Evolutionary conservation across 768 basidiomycete species (phyloP).

Genomic region (Sistotremastrum niveocremeum): DNA sequence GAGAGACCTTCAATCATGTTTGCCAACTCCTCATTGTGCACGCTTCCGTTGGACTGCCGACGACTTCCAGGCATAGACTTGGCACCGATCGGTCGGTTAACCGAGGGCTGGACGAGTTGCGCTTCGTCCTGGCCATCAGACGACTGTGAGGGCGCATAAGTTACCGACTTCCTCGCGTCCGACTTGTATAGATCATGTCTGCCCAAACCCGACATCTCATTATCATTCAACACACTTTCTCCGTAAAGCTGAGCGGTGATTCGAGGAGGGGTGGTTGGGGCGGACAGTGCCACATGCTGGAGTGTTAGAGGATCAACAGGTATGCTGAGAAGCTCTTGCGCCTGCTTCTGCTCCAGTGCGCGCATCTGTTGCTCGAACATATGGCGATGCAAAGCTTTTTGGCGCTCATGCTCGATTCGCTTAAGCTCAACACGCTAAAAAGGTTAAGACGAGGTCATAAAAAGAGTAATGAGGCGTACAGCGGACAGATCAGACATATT

Average conservation of each 20-base stretch:
- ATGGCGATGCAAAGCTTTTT: slow-evolving; percentile 74
- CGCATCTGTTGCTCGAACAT: slow-evolving; percentile 97
- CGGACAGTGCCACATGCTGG: slow-evolving; percentile 75
- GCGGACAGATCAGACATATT: slow-evolving; percentile 81
- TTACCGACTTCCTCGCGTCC: slow-evolving; percentile 80
- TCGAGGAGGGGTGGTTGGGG: slow-evolving; percentile 78
- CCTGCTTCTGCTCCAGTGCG: slow-evolving; percentile 81
- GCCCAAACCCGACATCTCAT: not conserved
- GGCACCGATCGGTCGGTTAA: slow-evolving; percentile 53
- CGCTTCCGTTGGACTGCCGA: slow-evolving; percentile 68
- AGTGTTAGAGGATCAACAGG: slow-evolving; percentile 50
- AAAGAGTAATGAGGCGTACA: slow-evolving; percentile 33
- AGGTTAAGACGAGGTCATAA: slow-evolving; percentile 4
- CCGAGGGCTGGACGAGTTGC: slow-evolving; percentile 41
- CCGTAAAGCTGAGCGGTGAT: slow-evolving; percentile 58
- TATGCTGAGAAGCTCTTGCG: slow-evolving; percentile 66
- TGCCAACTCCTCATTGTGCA: slow-evolving; percentile 72
- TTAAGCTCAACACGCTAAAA: slow-evolving; percentile 76
- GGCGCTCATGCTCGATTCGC: slow-evolving; percentile 82
- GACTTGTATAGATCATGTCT: slow-evolving; percentile 39
- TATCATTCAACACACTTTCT: slow-evolving; percentile 19
- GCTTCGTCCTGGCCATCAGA: too few relatives aligned
- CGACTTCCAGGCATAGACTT: slow-evolving; percentile 91
- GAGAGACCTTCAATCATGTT: slow-evolving; percentile 62
- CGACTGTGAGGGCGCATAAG: slow-evolving; percentile 51